These are phyloP conservation scores for Debaryomycetaceae sp. DNA, from an alignment of 1,139 yeast species.

Conservation along the genomic window DNA sequence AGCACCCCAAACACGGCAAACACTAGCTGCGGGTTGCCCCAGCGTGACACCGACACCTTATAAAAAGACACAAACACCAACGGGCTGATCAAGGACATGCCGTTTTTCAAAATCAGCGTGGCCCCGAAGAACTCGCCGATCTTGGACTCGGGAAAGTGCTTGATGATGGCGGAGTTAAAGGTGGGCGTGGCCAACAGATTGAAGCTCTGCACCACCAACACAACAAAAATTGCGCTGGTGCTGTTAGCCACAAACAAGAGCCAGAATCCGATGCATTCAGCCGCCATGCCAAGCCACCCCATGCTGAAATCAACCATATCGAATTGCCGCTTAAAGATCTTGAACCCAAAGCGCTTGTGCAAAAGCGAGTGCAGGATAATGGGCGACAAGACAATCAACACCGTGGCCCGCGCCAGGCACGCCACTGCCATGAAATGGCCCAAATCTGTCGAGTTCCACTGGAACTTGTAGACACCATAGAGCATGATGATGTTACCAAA, in stretches of 20 bases:
- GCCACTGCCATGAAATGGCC: conserved; percentile 56
- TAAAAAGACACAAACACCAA: conserved; percentile 25
- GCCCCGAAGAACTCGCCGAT: conserved; percentile 41
- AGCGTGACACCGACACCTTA: conserved; percentile 13
- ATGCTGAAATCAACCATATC: conserved; percentile 54
- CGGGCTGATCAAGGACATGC: conserved; percentile 23
- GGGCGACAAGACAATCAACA: conserved; percentile 32
- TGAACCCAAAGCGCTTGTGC: conserved; percentile 24
- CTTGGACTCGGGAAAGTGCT: conserved; percentile 36
- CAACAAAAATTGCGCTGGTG: conserved; percentile 17
- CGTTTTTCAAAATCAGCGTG: conserved; percentile 29
- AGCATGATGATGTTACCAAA: conserved; percentile 41
- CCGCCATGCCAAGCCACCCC: conserved; percentile 21
- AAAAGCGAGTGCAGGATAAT: conserved; percentile 25
- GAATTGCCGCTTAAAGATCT: conserved; percentile 33
- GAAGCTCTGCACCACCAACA: conserved; percentile 38
- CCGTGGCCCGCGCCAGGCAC: conserved; percentile 41
- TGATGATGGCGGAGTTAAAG: conserved; percentile 30
- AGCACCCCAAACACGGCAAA: conserved; percentile 11
- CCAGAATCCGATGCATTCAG: conserved; percentile 42
- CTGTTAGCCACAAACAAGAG: conserved; percentile 18
- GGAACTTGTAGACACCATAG: conserved; percentile 54
- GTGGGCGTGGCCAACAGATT: conserved; percentile 39
- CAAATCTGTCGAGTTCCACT: conserved; percentile 56
- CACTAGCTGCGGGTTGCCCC: conserved; percentile 10